These are phyloP conservation scores for Phytophthora cryptogea DNA, from an alignment of 352 stramenopile genomes.

Conservation along the genomic window DNA sequence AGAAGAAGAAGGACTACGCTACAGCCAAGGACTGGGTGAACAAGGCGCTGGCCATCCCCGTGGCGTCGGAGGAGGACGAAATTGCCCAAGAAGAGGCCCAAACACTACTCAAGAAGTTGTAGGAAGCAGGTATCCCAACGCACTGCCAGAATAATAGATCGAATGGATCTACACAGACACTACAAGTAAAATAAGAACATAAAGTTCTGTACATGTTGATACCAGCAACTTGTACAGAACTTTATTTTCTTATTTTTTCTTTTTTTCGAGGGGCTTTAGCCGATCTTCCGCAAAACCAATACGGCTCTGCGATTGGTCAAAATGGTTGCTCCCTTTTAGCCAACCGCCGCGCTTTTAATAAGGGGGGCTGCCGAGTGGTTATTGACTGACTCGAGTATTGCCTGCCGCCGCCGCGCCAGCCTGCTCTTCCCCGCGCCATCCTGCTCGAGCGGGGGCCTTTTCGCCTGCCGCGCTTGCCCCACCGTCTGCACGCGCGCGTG, in stretches of 20 bases:
- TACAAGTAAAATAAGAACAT: too few species aligned
- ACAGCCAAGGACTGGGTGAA: slow-evolving; percentile 73
- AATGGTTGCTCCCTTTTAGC: neutral
- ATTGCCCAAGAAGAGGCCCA: slow-evolving; percentile 71
- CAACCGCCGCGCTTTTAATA: neutral
- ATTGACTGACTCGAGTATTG: slow-evolving; percentile 37
- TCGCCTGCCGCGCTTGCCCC: slow-evolving; percentile 2
- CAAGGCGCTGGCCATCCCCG: slow-evolving; percentile 68
- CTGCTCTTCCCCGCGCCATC: slow-evolving; percentile 7
- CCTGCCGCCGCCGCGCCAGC: slow-evolving; percentile 25
- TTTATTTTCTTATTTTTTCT: too few species aligned
- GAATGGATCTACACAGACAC: too few species aligned
- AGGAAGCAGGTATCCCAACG: neutral
- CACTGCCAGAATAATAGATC: too few species aligned
- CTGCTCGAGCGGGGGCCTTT: slow-evolving; percentile 20
- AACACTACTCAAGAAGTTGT: slow-evolving; percentile 68
- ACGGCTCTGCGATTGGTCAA: neutral
- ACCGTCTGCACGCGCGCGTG: slow-evolving; percentile 5
- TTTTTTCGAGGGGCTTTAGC: too few species aligned
- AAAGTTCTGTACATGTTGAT: too few species aligned
- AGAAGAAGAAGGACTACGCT: slow-evolving; percentile 73
- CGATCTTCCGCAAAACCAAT: neutral
- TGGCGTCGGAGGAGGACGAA: slow-evolving; percentile 68
- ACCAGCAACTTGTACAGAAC: too few species aligned
- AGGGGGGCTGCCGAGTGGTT: slow-evolving; percentile 24